Evolutionary conservation across 768 basidiomycete species (phyloP), one percentile per base, ranked within the genome.

Genomic region (Chalciporus chontae): DNA sequence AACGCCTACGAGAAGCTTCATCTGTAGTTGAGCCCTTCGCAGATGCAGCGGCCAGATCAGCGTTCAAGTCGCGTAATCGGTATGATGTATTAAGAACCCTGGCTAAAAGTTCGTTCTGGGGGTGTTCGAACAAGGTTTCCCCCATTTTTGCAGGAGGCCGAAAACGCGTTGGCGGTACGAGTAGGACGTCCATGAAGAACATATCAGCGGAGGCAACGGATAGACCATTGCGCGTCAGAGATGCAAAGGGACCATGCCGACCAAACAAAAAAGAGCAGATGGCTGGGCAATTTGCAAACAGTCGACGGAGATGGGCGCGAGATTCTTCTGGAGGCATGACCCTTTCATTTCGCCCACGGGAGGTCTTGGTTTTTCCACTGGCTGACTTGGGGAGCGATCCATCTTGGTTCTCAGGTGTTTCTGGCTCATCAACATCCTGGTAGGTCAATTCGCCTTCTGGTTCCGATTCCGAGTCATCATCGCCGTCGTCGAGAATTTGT

Each of bases 181-280:
- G 84, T 18, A 99, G 68, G 45, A 90, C 92, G 29, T 94, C 90
- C 74, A 97, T 75, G 77, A 99, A 99, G 70, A 98, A 98, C 81
- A 98, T 93, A 66, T 98, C 96, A 39, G 94, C 87, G 26, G 83
- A 85, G 8, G 87, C 87, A 26, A 79, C 69, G 7, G 83, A 82
- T 8, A 91, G 75, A 43, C 79, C 81, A 19, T 79, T 76, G n/a
- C 66, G 63, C 17, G 77, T 76, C 40, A 87, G 66, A 27, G 76
- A 75, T 4, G 90, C 79, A 57, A 88, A 86, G 6, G 87, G 84
- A 7, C 96, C 94, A 65, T 98, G 95, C 31, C 92, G 84, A 29
- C 94, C 94, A 66, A 90, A 99, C 29, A 99, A 75, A 45, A 98
- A 75, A 1, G 86, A 81, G 64, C 90, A 93, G 58, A 94, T 81